Evolutionary conservation across 177 flowering plant species (phyloP), one percentile per base, ranked within the genome.

Genomic region (Vitis hybrid): DNA sequence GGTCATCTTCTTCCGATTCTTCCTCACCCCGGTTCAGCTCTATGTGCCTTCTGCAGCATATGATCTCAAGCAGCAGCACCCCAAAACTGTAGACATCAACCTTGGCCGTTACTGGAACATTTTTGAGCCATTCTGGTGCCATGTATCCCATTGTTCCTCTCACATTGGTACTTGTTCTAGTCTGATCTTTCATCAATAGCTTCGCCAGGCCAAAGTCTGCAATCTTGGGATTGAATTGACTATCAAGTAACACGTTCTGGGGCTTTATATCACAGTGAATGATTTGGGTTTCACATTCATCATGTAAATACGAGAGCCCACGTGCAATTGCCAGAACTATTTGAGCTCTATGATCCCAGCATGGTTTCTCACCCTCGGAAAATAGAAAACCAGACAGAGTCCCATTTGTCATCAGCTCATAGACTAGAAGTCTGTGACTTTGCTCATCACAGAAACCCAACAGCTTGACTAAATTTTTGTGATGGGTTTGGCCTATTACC

Each of bases 81-180:
- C 83, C 83, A 62, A 63, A 81, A 56, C 83, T 81, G 65, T 66
- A 81, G 35, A 79, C 79, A 66, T 79, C 82, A 12, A 75, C 79
- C 54, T 79, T 79, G 15, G 68, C 14, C 0, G 76, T 75, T 3
- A 79, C 64, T 1, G 71, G 76, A 9, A 54, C 75, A 59, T 76
- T 71, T 51, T 64, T 71, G 18, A 60, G 66, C 75, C 81, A 79
- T 56, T 80, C 79, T 9, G 78, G 83, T 14, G 83, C 80, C 63
- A 80, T 71, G 27, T 80, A 76, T 19, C 83, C 83, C 70, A 57
- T 75, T 14, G 83, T 80, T 32, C 83, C 83, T 24, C 78, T 54
- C 0, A 67, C 67, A 10, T 60, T 65, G 6, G 83, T 77, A 30
- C 48, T 65, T 6, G 80, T 77, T 35, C 60, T 63, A 19, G 70